phyloP scores from a whole-genome alignment of 1,284 basidiomycete species.

The Heterobasidion occidentale region DNA sequence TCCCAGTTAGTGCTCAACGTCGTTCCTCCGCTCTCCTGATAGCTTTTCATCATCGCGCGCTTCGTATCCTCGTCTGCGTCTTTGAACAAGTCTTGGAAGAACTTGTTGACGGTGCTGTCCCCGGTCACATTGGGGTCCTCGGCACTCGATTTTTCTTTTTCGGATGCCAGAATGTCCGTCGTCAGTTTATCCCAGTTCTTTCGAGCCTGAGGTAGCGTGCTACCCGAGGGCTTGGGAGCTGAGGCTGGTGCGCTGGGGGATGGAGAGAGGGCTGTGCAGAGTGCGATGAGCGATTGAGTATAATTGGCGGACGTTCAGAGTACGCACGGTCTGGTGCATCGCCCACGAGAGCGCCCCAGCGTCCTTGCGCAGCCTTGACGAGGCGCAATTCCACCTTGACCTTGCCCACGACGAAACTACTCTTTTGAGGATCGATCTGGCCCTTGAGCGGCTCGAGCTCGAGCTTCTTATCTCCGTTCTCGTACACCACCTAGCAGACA shows the following conservation, averaged over 20 bases:
- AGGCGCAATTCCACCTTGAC: conserved; percentile 79
- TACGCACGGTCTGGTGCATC: conserved; percentile 66
- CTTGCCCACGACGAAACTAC: conserved; percentile 65
- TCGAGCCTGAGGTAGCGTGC: conserved; percentile 22
- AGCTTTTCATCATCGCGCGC: conserved; percentile 95
- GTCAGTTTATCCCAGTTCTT: conserved; percentile 87
- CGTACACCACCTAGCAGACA: conserved; percentile 43
- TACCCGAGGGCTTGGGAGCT: conserved; percentile 22
- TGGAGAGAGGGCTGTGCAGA: conserved; percentile 24
- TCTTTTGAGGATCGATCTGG: conserved; percentile 61
- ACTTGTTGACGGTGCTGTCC: conserved; percentile 66
- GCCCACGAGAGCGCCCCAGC: conserved; percentile 75
- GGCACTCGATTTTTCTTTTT: conserved; percentile 48
- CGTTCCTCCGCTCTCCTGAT: conserved; percentile 85
- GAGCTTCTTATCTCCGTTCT: conserved; percentile 55
- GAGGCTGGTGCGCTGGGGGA: conserved; percentile 9
- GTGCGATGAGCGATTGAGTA: conserved; percentile 22
- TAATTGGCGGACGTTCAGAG: conserved; percentile 9
- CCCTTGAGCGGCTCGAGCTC: conserved; percentile 74
- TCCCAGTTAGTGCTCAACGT: conserved; percentile 92
- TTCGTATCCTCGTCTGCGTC: conserved; percentile 85
- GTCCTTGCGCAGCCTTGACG: conserved; percentile 49
- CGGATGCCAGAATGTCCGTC: conserved; percentile 48
- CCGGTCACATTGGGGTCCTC: conserved; percentile 83
- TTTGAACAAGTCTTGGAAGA: conserved; percentile 81